Conservation (phyloP, 352 stramenopile species). For the Phytophthora parvispora region DNA sequence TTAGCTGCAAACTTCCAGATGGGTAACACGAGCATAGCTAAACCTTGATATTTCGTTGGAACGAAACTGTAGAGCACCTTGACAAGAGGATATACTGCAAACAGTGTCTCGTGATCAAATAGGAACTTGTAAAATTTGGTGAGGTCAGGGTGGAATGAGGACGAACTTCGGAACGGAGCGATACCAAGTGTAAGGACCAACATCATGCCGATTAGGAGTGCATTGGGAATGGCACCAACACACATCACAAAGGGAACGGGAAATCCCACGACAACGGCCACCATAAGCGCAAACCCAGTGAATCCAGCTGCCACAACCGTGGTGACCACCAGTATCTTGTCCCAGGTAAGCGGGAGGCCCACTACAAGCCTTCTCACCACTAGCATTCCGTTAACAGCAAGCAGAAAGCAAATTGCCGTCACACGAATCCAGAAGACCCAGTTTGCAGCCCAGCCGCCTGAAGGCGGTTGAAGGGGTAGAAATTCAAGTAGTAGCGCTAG, state of each 20-base stretch:
- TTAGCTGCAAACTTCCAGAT: conserved; percentile 16
- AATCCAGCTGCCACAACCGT: not conserved
- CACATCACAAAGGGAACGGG: conserved; percentile 3
- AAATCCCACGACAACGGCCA: conserved; percentile 1
- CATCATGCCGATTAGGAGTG: not conserved
- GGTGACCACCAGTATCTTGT: not conserved
- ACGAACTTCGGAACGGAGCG: not conserved
- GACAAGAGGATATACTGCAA: not conserved
- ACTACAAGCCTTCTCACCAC: not conserved
- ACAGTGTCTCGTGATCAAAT: not conserved
- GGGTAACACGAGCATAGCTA: conserved; percentile 1
- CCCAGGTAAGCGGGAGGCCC: not conserved
- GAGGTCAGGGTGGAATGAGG: not conserved
- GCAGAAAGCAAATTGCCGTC: not conserved
- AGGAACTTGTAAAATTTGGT: not conserved
- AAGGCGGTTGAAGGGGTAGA: not conserved
- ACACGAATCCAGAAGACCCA: conserved; percentile 16
- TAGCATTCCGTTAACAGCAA: not conserved
- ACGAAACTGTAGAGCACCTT: conserved; percentile 5
- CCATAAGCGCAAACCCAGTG: not conserved
- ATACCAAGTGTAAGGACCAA: not conserved
- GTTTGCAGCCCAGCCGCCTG: conserved; percentile 14
- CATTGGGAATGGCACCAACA: not conserved
- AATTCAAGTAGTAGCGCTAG: not conserved
- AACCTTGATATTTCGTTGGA: conserved; percentile 8